A percentile compares a stretch with the other conserved stretches of the same genome.
These are phyloP conservation scores for Sordariomycetes sp. DNA, from an alignment of 2,329 filamentous ascomycete species.

Conservation along the genomic window DNA sequence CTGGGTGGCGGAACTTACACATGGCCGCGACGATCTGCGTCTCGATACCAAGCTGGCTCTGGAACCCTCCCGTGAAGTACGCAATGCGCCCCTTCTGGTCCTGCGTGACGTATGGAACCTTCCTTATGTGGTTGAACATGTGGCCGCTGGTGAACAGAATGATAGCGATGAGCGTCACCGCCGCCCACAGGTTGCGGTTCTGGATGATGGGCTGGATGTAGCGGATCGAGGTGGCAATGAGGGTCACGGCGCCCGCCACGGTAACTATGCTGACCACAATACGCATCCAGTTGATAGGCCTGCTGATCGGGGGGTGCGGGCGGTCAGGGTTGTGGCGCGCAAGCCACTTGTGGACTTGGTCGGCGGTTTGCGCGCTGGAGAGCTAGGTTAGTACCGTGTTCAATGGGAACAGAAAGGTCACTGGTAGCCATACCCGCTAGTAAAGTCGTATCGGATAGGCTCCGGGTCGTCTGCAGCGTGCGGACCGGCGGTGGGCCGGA, in stretches of 20 bases:
- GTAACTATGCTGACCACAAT: conserved; percentile 58
- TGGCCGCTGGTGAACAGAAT: conserved; percentile 91
- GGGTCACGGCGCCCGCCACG: conserved; percentile 59
- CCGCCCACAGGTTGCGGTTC: conserved; percentile 91
- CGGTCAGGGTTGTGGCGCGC: conserved; percentile 66
- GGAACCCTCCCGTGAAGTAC: conserved; percentile 88
- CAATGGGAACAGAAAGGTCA: background rate
- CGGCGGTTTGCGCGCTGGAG: conserved; percentile 59
- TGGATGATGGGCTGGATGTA: conserved; percentile 74
- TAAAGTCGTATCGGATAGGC: conserved; percentile 78
- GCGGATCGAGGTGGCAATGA: conserved; percentile 60
- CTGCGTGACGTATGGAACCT: conserved; percentile 82
- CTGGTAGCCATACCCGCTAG: conserved; percentile 49
- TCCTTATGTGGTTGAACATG: conserved; percentile 99
- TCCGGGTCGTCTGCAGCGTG: conserved; percentile 60
- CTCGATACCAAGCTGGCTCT: conserved; percentile 87
- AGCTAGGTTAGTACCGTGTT: conserved; percentile 3
- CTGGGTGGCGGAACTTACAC: conserved; percentile 50
- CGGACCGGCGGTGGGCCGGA: conserved; percentile 69
- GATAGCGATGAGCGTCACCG: conserved; percentile 76
- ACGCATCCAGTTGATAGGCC: conserved; percentile 80
- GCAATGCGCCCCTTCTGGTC: conserved; percentile 76
- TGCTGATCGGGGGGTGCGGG: conserved; percentile 65
- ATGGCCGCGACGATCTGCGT: conserved; percentile 90
- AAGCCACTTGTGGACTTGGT: conserved; percentile 71